Evolutionary conservation across 2,329 filamentous ascomycete species (phyloP), one percentile per base, ranked within the genome.

Genomic region (Penicillium paneum): DNA sequence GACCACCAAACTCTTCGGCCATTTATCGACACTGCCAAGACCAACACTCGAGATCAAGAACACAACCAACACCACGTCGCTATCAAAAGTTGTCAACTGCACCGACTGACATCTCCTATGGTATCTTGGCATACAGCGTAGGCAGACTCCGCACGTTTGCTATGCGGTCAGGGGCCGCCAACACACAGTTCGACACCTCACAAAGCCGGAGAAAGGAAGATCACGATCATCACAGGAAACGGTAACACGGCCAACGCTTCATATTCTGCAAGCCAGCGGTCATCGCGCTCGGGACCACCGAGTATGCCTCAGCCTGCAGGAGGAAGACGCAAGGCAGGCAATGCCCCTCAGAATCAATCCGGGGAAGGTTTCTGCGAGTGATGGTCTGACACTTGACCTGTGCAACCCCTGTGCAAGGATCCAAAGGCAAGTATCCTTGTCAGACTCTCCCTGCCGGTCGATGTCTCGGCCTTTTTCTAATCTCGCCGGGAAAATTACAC

Each of bases 391-490:
- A 55, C 57, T 46, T 48, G 46, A 15, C 41, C 29, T 53, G 60
- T 64, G 56, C 38, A 39, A 64, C 62, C 26, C 54, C 49, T 56
- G 56, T 58, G 57, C 54, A 57, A 63, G 60, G 62, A 57, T 55
- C 12, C 35, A 13, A 13, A 49, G 8, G 41, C 36, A 26, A 35
- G 40, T 8, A 57, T 60, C 60, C 55, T 56, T 61, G 58, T 53
- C 52, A 44, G 32, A 62, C 53, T 51, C 32, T 43, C 43, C 29
- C 24, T 31, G 19, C 36, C 28, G 28, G 38, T 29, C 43, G 8
- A 54, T 63, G 62, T 63, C 58, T 61, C 60, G 58, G 62, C 41
- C 35, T 51, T 50, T 45, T 59, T 59, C 48, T 17, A 63, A 64
- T 57, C 19, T 44, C 45, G 29, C 60, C 44, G 45, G 44, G 28